These are phyloP conservation scores for Cercospora canescens DNA, from an alignment of 2,329 filamentous ascomycete species.

Conservation along the genomic window DNA sequence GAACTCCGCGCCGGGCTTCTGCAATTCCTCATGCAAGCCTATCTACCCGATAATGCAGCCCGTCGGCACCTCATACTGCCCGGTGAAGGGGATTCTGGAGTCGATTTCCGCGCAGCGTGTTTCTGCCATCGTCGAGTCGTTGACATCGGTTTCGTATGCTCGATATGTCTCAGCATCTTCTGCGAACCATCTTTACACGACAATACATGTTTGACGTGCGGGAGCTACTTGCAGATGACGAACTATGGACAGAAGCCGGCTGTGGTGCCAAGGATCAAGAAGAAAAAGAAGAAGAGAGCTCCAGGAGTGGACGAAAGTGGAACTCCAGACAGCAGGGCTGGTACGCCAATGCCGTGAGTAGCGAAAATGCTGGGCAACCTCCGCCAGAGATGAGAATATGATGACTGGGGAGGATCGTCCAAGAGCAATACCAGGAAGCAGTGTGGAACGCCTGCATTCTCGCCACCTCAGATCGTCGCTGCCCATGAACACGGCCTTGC, in stretches of 20 bases:
- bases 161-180: conserved; percentile 93
- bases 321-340: conserved; percentile 31
- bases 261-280: conserved; percentile 78
- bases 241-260: conserved; percentile 74
- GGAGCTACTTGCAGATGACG: conserved; percentile 73
- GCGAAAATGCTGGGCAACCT: too few species aligned
- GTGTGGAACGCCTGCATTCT: too few species aligned
- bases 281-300: conserved; percentile 57
- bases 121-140: conserved; percentile 94
- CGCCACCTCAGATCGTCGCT: too few species aligned
- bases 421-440: too few species aligned
- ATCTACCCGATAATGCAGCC: conserved; percentile 70
- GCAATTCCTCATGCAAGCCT: conserved; percentile 92
- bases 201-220: conserved; percentile 78
- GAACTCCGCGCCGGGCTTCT: conserved; percentile 61
- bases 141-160: conserved; percentile 92
- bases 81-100: conserved; percentile 67
- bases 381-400: too few species aligned
- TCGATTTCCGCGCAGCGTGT: conserved; percentile 97
- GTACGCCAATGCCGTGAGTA: conserved; percentile 29
- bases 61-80: conserved; percentile 71
- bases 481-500: too few species aligned
- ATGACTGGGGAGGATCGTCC: too few species aligned
- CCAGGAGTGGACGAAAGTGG: conserved; percentile 45
- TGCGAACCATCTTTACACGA: conserved; percentile 62